phyloP scores from a whole-genome alignment of 345 rosid species.

The Eutrema heterophyllum region DNA sequence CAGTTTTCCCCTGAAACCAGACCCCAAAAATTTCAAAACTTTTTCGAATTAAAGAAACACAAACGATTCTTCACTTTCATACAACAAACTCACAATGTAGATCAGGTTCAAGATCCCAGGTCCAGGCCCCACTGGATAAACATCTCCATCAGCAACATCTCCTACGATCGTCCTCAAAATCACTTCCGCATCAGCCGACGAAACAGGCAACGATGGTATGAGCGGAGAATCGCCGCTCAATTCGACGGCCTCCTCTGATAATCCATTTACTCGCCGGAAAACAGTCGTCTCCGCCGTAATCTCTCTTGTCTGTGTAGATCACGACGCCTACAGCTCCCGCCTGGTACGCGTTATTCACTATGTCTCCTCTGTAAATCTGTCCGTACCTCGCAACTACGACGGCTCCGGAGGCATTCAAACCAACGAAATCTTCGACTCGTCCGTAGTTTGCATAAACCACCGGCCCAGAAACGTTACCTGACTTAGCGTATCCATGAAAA shows the following conservation, averaged over 20 bases:
- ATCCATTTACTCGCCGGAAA: conserved; percentile 60
- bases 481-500: conserved; percentile 75
- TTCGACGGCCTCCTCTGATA: conserved; percentile 52
- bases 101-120: conserved; percentile 61
- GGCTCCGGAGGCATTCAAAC: conserved; percentile 42
- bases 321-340: conserved; percentile 71
- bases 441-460: conserved; percentile 74
- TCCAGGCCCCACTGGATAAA: conserved; percentile 70
- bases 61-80: not conserved
- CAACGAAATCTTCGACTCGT: conserved; percentile 54
- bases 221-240: conserved; percentile 45
- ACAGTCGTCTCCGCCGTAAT: conserved; percentile 48
- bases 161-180: conserved; percentile 56
- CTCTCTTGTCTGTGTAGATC: conserved; percentile 63
- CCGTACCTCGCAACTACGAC: conserved; percentile 67
- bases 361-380: conserved; percentile 69
- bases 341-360: conserved; percentile 51
- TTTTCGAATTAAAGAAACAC: not conserved
- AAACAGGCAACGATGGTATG: conserved; percentile 77
- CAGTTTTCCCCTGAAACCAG: conserved; percentile 54
- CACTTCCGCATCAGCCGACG: conserved; percentile 61
- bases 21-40: not conserved
- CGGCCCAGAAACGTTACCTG: conserved; percentile 54
- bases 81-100: conserved; percentile 45
- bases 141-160: conserved; percentile 47